Evolutionary conservation across 75 land plant genomes (phyloP).

Genomic region (Pinus taeda): DNA sequence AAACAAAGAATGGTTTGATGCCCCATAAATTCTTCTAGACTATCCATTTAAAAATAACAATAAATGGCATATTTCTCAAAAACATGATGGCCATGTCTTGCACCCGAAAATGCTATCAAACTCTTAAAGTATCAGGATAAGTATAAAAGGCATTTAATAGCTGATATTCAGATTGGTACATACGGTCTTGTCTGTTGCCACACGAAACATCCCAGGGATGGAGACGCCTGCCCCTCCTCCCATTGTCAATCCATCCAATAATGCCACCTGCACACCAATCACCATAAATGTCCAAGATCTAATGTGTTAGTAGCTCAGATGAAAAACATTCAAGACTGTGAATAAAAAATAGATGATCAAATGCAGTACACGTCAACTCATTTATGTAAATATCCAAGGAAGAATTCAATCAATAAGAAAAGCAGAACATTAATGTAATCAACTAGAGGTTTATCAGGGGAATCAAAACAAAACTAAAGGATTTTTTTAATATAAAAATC

Average conservation of each 20-base stretch:
- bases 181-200: conserved; percentile 95
- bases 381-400: no score
- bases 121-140: background rate
- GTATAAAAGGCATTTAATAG: background rate
- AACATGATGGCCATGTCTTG: background rate
- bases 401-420: no score
- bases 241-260: conserved; percentile 93
- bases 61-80: background rate
- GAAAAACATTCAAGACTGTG: background rate
- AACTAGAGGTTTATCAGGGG: no score
- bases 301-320: background rate
- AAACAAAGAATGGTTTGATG: background rate
- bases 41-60: background rate
- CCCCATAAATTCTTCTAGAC: background rate
- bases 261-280: conserved; percentile 58
- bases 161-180: conserved; percentile 11
- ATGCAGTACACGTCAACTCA: conserved; percentile 38
- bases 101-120: background rate
- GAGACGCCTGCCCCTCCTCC: conserved; percentile 96
- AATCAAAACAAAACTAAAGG: no score
- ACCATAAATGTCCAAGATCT: background rate
- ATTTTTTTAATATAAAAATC: no score
- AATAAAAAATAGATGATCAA: conserved; percentile 38
- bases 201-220: conserved; percentile 80
- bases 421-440: no score